Evolutionary conservation across 1,284 basidiomycete species (phyloP), one percentile per base, ranked within the genome.

Genomic region (Sphagnurus paluster): DNA sequence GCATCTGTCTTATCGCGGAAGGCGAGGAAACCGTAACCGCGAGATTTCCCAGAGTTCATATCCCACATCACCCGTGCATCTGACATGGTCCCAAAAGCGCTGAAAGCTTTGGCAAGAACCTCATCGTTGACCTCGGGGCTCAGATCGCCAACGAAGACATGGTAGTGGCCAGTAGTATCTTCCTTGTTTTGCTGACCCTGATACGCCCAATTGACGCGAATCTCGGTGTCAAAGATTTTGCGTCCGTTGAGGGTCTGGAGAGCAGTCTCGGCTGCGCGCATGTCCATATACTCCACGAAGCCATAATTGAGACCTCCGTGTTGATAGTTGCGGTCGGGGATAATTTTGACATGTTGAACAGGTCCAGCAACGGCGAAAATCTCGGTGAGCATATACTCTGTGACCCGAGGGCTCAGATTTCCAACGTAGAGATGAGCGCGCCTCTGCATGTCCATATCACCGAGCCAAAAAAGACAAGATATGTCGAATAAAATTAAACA

Each of bases 51-150:
- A 48, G 93, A 97, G 74, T 95, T 96, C 91, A 97, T 95, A 68
- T 99, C 96, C 93, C 96, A 98, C 95, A 99, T 99, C 57, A 99
- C 95, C 38, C 96, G 84, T 39, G 95, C 96, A 67, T 99, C 96
- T 48, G 90, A 94, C 68, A 99, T 78, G 46, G 88, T 91, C 28
- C 93, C 92, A 65, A 98, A 98, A 30, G 92, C 90, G 56, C 82
- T 84, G 74, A 99, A 99, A 13, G 96, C 95, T 71, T 98, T 95
- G 42, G 76, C 88, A 46, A 99, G 84, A 43, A 96, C 89, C n/a
- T 94, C 91, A 64, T 99, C 96, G 67, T 93, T 98, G 62, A 99
- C 94, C 66, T 99, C 96, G 9, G 96, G 94, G 56, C 90, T 90
- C 55, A 99, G 87, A 72, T 99, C 96, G 24, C 96, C 97, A 53